A percentile compares a stretch with the other conserved stretches of the same genome.
Conservation (phyloP, 73 alveolate species). For the Paraurostyla sp. region DNA sequence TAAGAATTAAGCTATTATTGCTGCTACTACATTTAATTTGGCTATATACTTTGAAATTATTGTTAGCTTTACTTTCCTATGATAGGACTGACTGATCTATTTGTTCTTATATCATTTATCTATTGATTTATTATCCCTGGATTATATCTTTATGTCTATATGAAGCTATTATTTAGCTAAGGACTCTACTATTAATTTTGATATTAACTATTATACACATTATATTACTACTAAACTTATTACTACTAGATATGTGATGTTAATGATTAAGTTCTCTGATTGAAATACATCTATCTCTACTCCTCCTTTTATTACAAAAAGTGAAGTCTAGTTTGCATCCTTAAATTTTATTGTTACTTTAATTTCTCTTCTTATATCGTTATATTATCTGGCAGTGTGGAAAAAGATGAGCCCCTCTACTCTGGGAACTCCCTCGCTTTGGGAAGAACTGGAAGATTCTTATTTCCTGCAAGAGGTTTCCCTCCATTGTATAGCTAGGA, state of each 20-base stretch:
- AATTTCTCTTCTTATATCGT: slow-evolving; percentile 12
- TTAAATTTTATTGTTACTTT: not conserved
- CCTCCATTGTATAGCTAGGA: no score
- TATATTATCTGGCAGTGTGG: not conserved
- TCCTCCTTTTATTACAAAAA: slow-evolving; percentile 6
- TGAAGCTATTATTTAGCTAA: not conserved
- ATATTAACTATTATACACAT: not conserved
- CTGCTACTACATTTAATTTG: not conserved
- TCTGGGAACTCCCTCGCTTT: slow-evolving; percentile 3
- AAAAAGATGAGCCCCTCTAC: not conserved
- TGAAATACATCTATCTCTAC: slow-evolving; percentile 9
- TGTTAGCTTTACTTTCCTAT: not conserved
- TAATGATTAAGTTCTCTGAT: slow-evolving; percentile 39
- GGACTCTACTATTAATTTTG: not conserved
- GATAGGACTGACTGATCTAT: not conserved
- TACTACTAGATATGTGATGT: slow-evolving; percentile 15
- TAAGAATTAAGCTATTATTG: not conserved
- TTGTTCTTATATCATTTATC: not conserved
- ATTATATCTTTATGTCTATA: not conserved
- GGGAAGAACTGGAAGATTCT: slow-evolving; percentile 28
- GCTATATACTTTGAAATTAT: not conserved
- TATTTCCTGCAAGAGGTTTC: slow-evolving; percentile 4
- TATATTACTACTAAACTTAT: not conserved
- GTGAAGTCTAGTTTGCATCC: slow-evolving; percentile 32
- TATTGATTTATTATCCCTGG: not conserved